Evolutionary conservation across 768 basidiomycete species (phyloP), one percentile per base, ranked within the genome.

Genomic region (Ramaria sp.): DNA sequence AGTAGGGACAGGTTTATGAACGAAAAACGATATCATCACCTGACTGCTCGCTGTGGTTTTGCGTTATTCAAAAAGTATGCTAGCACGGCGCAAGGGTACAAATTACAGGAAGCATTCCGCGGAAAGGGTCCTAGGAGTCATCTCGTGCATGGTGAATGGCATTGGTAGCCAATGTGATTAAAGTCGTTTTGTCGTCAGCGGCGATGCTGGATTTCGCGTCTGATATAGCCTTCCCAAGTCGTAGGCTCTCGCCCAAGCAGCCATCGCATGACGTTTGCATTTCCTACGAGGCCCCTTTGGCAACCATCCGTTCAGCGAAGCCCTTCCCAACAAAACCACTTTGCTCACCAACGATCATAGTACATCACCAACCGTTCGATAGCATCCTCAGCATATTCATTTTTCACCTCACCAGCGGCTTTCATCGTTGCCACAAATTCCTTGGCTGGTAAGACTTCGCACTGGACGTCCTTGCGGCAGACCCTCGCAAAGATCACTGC

Each of bases 361-460:
- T 69, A 70, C 28, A 57, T 62, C 22, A 69, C 52, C 67, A 69
- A 67, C 48, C 66, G 52, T 41, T 62, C 59, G 34, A 65, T 43
- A 3, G 59, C 63, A n/a, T 67, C 66, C 18, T 52, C 54, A 8
- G 48, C 57, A 49, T 66, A 65, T 3, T 61, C 60, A 37, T 57
- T 59, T 25, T 50, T 32, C 24, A 49, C 52, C 12, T 57, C 57
- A 9, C 58, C 57, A 7, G 28, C 43, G 16, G 38, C 28, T 12
- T 55, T 55, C 32, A 56, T 50, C 43, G 18, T 51, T 20, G 52
- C 48, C n/a, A 63, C 20, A 32, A 58, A 57, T 32, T 59, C 48
- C 3, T 61, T 63, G 9, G 60, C 51, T 18, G 60, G 56, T 13
- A 63, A 51, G 4, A 56, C 60, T 49, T 63, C 52, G 20, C 61